A percentile compares a stretch with the other conserved stretches of the same genome.
Evolutionary conservation across 306 rosid species (phyloP).

Genomic region (Rosa persica): DNA sequence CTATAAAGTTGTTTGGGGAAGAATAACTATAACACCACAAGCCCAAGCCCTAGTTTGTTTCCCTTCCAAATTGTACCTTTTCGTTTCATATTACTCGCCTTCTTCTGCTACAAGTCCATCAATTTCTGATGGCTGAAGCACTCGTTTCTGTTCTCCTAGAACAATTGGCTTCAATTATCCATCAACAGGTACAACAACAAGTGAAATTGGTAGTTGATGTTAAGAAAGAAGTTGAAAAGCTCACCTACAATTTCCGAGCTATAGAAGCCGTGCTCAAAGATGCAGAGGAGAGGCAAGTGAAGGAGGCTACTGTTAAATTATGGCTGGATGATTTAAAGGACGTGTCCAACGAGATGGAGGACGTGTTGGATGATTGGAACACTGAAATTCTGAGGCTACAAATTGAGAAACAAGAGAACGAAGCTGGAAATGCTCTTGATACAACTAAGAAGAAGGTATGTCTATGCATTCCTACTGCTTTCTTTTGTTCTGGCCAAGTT

Average conservation of each 20-base stretch:
- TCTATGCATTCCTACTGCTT: not conserved
- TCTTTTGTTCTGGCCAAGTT: not conserved
- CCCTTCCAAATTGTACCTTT: not conserved
- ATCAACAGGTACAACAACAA: not conserved
- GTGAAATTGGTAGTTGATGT: not conserved
- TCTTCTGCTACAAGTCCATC: no score
- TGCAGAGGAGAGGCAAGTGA: constrained; percentile 5
- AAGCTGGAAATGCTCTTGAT: not conserved
- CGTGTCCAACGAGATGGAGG: constrained; percentile 14
- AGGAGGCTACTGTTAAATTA: not conserved
- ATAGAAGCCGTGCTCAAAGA: not conserved
- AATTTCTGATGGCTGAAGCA: no score
- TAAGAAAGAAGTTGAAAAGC: not conserved
- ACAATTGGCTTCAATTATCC: not conserved
- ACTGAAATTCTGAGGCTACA: not conserved
- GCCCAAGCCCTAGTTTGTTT: not conserved
- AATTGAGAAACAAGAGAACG: not conserved
- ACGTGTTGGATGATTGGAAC: constrained; percentile 18
- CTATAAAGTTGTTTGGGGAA: not conserved
- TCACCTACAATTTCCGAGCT: not conserved
- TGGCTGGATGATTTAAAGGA: constrained; percentile 7
- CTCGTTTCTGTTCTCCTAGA: constrained; percentile 1
- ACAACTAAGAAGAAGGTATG: not conserved
- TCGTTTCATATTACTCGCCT: not conserved
- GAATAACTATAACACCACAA: not conserved